Evolutionary conservation across 1,284 basidiomycete species (phyloP), one percentile per base, ranked within the genome.

Genomic region (Cryptococcus maquisensis): DNA sequence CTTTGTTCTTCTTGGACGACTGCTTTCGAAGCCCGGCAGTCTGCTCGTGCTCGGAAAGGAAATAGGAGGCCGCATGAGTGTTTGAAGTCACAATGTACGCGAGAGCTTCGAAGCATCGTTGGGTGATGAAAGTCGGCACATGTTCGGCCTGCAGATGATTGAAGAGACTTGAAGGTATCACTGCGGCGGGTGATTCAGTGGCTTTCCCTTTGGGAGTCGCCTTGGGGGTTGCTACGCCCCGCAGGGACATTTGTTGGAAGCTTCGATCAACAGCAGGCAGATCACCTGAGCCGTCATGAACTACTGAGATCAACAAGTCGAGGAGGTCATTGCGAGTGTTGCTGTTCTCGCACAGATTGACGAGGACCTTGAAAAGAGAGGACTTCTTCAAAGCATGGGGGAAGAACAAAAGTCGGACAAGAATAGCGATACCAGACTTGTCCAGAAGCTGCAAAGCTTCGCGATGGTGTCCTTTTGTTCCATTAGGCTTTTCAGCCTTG

Each of bases 371-470:
- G 76, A 92, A 89, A 20, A 99, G 81, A 21, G 88, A 79, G 39
- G 84, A 87, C 77, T 92, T 90, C 75, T 86, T 86, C 58, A 91
- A 80, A 40, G 93, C 86, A 65, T 97, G 89, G 6, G 95, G 96
- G 82, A 94, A 97, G 82, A 98, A 98, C 20, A 99, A 83, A 8
- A 98, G 82, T 35, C 95, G 86, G 35, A 98, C 85, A 7, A 98
- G 84, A 21, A 90, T 86, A 1, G 94, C 89, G 47, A 98, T 84
- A 6, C 93, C 91, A 18, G 84, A 77, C 69, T 91, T 95, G 73
- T 99, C 96, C 37, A 99, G 82, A 3, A 99, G 82, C 68, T 94
- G 91, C 26, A 98, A 90, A 2, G 94, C 90, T 64, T 99, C 95
- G 43, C 89, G 86, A 43, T 82, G 80, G 10, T 78, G 76, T 32